Evolutionary conservation across 306 rosid species (phyloP).

Genomic region (Trifolium dubium): DNA sequence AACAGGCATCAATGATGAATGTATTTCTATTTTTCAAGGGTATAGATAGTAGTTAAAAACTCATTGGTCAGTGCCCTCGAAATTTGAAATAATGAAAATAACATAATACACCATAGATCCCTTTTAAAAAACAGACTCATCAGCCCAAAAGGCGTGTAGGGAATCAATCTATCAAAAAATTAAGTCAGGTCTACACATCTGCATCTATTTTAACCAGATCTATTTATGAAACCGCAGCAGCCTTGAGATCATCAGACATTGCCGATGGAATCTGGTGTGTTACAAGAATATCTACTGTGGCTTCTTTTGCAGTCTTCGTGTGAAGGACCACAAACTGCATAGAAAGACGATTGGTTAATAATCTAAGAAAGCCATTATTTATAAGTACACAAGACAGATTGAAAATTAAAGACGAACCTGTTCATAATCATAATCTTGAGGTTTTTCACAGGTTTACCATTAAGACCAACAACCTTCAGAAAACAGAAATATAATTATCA

Average conservation of each 20-base stretch:
- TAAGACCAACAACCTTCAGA: constrained; percentile 76
- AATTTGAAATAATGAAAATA: background rate
- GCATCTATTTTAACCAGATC: constrained; percentile 35
- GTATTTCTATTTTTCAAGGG: background rate
- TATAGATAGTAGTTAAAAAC: constrained; percentile 16
- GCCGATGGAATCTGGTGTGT: constrained; percentile 92
- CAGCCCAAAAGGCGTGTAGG: constrained; percentile 32
- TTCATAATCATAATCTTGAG: constrained; percentile 85
- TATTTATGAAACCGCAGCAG: constrained; percentile 21
- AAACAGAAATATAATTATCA: constrained; percentile 19
- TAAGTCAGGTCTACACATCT: constrained; percentile 42
- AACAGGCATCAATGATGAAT: constrained; percentile 11
- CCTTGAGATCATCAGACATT: constrained; percentile 86
- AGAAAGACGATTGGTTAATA: constrained; percentile 26
- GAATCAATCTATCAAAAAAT: constrained; percentile 39
- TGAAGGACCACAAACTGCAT: constrained; percentile 85
- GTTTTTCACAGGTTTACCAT: constrained; percentile 88
- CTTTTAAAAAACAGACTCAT: constrained; percentile 28
- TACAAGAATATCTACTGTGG: constrained; percentile 80
- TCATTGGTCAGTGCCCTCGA: constrained; percentile 29
- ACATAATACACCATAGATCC: constrained; percentile 22
- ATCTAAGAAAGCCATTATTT: constrained; percentile 8
- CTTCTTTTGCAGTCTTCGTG: constrained; percentile 71
- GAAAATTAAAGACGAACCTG: constrained; percentile 63
- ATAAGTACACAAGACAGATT: constrained; percentile 23